Conservation (phyloP, 164 flowering plant species). For the Magnolia sinica region DNA sequence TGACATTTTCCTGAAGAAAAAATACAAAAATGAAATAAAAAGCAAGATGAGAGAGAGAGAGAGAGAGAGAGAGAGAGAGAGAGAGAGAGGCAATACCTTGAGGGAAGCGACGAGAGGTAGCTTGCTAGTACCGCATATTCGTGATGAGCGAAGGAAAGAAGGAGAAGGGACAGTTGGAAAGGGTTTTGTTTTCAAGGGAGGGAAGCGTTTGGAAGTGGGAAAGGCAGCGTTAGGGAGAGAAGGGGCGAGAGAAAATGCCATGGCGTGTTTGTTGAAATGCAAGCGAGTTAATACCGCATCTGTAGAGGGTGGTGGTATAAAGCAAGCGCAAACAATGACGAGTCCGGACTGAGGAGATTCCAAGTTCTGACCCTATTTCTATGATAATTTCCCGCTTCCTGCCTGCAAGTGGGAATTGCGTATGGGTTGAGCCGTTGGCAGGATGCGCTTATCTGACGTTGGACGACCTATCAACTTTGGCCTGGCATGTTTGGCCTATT, state of each 20-base stretch:
- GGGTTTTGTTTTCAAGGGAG: neutral
- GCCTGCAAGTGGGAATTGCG: no score
- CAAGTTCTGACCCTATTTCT: neutral
- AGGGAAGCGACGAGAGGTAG: constrained; percentile 1
- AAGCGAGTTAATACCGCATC: neutral
- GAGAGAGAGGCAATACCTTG: neutral
- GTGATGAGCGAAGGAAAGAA: neutral
- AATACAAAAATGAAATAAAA: neutral
- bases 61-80: neutral
- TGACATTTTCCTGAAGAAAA: constrained; percentile 38
- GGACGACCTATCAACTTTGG: no score
- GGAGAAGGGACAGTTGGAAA: neutral
- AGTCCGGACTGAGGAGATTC: neutral
- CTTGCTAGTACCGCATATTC: neutral
- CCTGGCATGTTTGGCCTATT: no score
- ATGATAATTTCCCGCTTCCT: neutral
- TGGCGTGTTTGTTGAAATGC: neutral
- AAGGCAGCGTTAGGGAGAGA: neutral
- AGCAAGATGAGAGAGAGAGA: neutral
- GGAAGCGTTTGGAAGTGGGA: neutral
- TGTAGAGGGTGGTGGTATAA: neutral
- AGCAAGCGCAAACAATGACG: neutral
- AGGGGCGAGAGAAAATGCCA: constrained; percentile 12
- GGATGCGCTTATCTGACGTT: no score
- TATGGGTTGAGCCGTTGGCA: no score